Conservation (phyloP, 2,329 filamentous ascomycete genomes). For the Alternaria postmessia region DNA sequence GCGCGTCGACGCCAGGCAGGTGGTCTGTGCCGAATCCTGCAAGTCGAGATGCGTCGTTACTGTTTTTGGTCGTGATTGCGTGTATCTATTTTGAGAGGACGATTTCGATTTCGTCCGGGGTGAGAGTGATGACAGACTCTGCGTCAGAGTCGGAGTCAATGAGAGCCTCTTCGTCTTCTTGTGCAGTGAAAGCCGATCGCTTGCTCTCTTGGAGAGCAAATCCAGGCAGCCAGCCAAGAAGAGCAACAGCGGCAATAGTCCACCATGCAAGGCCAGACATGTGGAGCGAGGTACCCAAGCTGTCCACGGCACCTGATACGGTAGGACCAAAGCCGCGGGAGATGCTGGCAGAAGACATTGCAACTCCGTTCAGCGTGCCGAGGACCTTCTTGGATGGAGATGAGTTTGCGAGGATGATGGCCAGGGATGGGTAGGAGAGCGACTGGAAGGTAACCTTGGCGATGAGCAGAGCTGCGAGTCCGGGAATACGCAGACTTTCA, state of each 20-base stretch:
- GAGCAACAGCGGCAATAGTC: constrained; percentile 79
- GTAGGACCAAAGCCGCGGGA: constrained; percentile 89
- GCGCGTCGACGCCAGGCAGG: constrained; percentile 14
- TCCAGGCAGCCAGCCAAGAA: constrained; percentile 64
- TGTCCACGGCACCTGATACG: constrained; percentile 84
- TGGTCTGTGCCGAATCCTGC: constrained; percentile 8
- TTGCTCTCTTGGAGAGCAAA: constrained; percentile 72
- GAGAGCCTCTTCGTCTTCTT: constrained; percentile 45
- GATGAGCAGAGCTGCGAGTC: constrained; percentile 79
- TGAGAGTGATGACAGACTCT: constrained; percentile 46
- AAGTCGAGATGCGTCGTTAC: constrained; percentile 23
- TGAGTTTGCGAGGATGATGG: constrained; percentile 87
- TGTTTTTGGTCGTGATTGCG: constrained; percentile 24
- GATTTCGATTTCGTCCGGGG: constrained; percentile 40
- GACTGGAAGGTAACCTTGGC: constrained; percentile 95
- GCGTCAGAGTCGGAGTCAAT: constrained; percentile 41
- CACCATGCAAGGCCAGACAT: constrained; percentile 95
- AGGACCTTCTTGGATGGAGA: constrained; percentile 84
- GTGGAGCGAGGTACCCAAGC: constrained; percentile 77
- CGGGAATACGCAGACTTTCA: constrained; percentile 71
- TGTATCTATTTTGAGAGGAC: constrained; percentile 41
- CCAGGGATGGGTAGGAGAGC: constrained; percentile 88
- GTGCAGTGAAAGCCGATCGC: constrained; percentile 24
- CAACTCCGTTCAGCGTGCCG: constrained; percentile 91
- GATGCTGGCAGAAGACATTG: constrained; percentile 88